A percentile compares a stretch with the other conserved stretches of the same genome.
Evolutionary conservation across 306 rosid genomes (phyloP).

Genomic region (Lotus japonicus): DNA sequence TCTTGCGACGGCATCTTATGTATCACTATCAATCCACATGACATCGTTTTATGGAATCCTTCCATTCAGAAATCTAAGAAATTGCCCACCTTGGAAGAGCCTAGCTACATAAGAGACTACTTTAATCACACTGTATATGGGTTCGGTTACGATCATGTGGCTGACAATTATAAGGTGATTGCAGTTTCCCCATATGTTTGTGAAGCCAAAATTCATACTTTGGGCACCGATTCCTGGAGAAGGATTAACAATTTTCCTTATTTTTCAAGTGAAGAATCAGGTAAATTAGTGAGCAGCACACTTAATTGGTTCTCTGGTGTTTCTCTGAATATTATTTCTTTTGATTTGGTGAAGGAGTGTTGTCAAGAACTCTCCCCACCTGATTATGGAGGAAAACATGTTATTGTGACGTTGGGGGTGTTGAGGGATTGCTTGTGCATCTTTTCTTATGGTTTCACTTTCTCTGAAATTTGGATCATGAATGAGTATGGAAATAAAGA

Average conservation of each 20-base stretch:
- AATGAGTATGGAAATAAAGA: slow-evolving; percentile 21
- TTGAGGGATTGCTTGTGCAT: slow-evolving; percentile 19
- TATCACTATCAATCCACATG: not conserved
- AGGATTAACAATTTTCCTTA: slow-evolving; percentile 14
- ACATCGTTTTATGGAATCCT: slow-evolving; percentile 26
- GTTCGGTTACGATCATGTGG: slow-evolving; percentile 21
- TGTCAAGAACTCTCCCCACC: slow-evolving; percentile 19
- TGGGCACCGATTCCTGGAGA: slow-evolving; percentile 19
- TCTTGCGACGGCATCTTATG: slow-evolving; percentile 35
- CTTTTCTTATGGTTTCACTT: not conserved
- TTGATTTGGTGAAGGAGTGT: slow-evolving; percentile 28
- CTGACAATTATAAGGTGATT: slow-evolving; percentile 24
- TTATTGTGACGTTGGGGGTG: not conserved
- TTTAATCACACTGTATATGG: slow-evolving; percentile 17
- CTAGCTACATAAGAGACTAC: too few species aligned
- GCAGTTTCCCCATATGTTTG: slow-evolving; percentile 6
- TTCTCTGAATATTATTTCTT: slow-evolving; percentile 20
- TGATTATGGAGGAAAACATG: not conserved
- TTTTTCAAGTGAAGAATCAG: not conserved
- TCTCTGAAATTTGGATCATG: slow-evolving; percentile 22
- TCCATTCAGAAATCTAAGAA: not conserved
- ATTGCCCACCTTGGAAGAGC: not conserved
- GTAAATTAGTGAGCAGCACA: slow-evolving; percentile 25
- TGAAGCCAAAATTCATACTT: slow-evolving; percentile 10
- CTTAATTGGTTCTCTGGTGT: not conserved